Conservation (phyloP, 345 rosid genomes). For the Bruguiera parviflora region DNA sequence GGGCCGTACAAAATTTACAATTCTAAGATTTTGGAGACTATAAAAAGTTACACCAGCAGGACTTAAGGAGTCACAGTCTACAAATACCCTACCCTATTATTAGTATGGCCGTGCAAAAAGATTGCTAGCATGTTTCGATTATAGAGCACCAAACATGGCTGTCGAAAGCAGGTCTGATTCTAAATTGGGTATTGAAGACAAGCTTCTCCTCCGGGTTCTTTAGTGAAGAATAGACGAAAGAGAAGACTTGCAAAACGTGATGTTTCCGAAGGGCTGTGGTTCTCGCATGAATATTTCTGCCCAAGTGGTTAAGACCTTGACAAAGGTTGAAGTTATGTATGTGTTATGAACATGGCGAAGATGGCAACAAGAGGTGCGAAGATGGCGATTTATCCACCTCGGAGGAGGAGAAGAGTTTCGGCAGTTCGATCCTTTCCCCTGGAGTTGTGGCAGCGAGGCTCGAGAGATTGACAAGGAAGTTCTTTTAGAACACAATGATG, state of each 20-base stretch:
- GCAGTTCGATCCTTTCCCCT: constrained; percentile 19
- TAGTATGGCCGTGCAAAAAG: not conserved
- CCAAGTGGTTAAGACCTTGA: not conserved
- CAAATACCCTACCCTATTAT: not conserved
- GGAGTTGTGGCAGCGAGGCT: constrained; percentile 12
- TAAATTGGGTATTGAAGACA: not conserved
- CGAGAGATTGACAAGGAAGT: not conserved
- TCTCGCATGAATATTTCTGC: not conserved
- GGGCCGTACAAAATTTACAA: no score
- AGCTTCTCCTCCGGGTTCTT: not conserved
- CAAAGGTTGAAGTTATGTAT: not conserved
- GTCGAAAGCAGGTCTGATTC: not conserved
- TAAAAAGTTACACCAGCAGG: no score
- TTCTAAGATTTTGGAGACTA: no score
- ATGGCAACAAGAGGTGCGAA: not conserved
- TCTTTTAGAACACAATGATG: not conserved
- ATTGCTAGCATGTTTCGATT: not conserved
- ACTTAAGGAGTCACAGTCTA: no score
- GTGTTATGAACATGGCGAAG: no score
- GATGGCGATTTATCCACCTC: not conserved
- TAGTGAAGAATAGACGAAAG: not conserved
- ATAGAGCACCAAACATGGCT: no score
- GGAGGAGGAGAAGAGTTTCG: constrained; percentile 4
- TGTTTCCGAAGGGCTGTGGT: constrained; percentile 5
- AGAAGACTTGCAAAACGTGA: not conserved